Evolutionary conservation across 805 yeast species (phyloP).

Genomic region (Ogataea populi-albae): DNA sequence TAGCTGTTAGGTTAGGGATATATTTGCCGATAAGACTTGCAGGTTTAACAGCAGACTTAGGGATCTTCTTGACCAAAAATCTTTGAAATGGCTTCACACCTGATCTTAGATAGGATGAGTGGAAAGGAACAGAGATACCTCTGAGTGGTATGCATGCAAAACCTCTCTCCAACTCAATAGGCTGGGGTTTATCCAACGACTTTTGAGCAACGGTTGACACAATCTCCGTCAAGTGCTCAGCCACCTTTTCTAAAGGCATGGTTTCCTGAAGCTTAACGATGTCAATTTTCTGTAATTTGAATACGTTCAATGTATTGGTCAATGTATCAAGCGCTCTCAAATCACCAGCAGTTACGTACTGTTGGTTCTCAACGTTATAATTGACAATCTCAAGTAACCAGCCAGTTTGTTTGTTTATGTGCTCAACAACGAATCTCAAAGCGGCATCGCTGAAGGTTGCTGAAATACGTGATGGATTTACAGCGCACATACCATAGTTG

Average conservation of each 20-base stretch:
- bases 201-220: slow-evolving; percentile 81
- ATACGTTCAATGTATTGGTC: slow-evolving; percentile 87
- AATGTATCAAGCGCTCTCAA: slow-evolving; percentile 90
- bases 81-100: slow-evolving; percentile 99
- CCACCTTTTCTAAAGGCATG: slow-evolving; percentile 83
- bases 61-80: slow-evolving; percentile 93
- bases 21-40: slow-evolving; percentile 90
- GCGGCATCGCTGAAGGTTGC: slow-evolving; percentile 91
- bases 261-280: slow-evolving; percentile 81
- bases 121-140: slow-evolving; percentile 99
- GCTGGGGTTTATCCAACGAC: slow-evolving; percentile 87
- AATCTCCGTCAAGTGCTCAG: slow-evolving; percentile 83
- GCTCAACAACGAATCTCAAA: slow-evolving; percentile 88
- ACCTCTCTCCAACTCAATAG: slow-evolving; percentile 95
- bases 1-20: slow-evolving; percentile 98
- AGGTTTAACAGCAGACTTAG: slow-evolving; percentile 92
- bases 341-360: slow-evolving; percentile 98
- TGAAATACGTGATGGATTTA: slow-evolving; percentile 91
- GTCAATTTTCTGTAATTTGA: slow-evolving; percentile 93
- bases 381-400: slow-evolving; percentile 98
- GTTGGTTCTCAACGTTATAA: slow-evolving; percentile 97
- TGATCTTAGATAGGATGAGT: slow-evolving; percentile 94
- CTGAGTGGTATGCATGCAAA: slow-evolving; percentile 97
- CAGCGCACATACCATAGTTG: slow-evolving; percentile 98
- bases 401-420: slow-evolving; percentile 74